phyloP scores from a whole-genome alignment of 75 land plant species.

The Sequoiadendron giganteum region DNA sequence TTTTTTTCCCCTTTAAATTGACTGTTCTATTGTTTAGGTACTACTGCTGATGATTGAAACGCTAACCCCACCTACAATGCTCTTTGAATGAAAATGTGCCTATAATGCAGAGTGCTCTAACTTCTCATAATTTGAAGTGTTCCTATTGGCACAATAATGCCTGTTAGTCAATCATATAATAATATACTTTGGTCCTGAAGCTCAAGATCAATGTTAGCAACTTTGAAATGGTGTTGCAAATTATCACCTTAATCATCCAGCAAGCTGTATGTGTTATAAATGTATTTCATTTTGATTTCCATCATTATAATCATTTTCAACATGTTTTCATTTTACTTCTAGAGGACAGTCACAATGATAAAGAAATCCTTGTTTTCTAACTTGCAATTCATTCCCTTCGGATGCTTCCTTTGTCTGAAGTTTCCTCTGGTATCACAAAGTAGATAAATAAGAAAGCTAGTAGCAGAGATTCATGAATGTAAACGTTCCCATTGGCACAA shows the following conservation, averaged over 20 bases:
- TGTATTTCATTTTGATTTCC: background rate
- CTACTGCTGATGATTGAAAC: background rate
- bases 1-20: background rate
- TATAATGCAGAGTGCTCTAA: background rate
- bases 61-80: background rate
- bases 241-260: background rate
- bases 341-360: background rate
- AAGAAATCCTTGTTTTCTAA: background rate
- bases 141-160: background rate
- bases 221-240: background rate
- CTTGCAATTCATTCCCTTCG: background rate
- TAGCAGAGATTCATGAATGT: constrained; percentile 41
- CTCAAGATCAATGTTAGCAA: background rate
- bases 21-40: background rate
- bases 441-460: constrained; percentile 78
- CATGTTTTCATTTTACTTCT: background rate
- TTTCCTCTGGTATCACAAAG: constrained; percentile 89
- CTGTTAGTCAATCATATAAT: background rate
- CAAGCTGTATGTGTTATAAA: background rate
- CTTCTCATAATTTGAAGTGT: background rate
- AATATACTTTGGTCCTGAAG: background rate
- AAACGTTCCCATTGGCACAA: background rate
- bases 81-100: background rate
- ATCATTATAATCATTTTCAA: background rate
- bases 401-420: constrained; percentile 32